Conservation (phyloP, 1,284 basidiomycete genomes). For the Ustilago loliicola region DNA sequence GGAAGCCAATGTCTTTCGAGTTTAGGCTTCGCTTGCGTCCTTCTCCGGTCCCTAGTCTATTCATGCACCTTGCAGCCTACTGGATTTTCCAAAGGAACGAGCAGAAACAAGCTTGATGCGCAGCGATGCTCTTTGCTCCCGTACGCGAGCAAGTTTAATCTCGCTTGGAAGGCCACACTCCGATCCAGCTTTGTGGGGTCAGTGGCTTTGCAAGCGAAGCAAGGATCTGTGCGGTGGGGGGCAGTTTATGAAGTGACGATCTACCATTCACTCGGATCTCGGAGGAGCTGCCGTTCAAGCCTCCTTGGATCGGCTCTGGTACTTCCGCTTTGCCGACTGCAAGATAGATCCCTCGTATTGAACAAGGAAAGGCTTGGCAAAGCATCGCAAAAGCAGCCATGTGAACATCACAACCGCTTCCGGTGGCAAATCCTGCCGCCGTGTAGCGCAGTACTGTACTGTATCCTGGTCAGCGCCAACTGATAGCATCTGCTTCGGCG, state of each 20-base stretch:
- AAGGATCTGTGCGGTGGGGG: neutral
- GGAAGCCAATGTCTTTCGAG: neutral
- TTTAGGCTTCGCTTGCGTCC: neutral
- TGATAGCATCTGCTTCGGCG: neutral
- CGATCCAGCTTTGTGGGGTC: neutral
- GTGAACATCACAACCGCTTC: neutral
- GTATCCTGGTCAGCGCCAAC: too few species aligned
- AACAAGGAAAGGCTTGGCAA: constrained; percentile 11
- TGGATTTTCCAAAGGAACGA: neutral
- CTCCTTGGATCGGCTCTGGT: constrained; percentile 13
- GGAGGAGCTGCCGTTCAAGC: neutral
- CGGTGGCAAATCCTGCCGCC: neutral
- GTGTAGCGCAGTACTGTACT: neutral
- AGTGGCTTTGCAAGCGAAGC: too few species aligned
- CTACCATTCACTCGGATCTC: neutral
- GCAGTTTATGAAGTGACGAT: neutral
- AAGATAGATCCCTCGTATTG: neutral
- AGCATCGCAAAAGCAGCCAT: neutral
- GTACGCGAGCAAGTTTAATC: neutral
- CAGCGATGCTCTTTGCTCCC: neutral
- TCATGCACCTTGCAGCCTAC: constrained; percentile 12
- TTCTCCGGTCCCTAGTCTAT: constrained; percentile 11
- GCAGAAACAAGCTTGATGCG: neutral
- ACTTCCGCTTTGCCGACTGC: constrained; percentile 12
- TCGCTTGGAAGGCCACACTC: neutral